Evolutionary conservation across 306 rosid species (phyloP).

Genomic region (Senna tora): DNA sequence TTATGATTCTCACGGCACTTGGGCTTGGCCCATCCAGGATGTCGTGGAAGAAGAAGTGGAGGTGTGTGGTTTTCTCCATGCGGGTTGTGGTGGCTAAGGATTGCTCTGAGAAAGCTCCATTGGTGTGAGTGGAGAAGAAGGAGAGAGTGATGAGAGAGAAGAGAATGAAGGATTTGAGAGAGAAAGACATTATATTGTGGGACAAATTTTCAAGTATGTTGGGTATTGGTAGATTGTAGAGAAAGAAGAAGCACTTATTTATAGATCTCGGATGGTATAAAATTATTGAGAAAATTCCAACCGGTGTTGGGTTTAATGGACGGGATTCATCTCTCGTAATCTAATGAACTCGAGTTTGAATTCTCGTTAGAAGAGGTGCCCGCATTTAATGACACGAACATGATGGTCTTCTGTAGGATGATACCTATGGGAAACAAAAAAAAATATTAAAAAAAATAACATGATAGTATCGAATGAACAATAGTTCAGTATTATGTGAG

Average conservation of each 20-base stretch:
- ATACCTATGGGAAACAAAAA: too few relatives aligned
- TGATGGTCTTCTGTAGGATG: too few relatives aligned
- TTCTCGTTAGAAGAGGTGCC: too few relatives aligned
- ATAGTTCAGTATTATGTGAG: too few relatives aligned
- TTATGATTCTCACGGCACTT: slow-evolving; percentile 33
- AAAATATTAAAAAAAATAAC: too few relatives aligned
- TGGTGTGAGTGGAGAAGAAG: background rate
- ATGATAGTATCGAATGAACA: too few relatives aligned
- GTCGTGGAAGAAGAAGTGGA: slow-evolving; percentile 61
- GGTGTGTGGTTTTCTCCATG: slow-evolving; percentile 44
- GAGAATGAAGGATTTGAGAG: background rate
- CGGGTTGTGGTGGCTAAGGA: slow-evolving; percentile 8
- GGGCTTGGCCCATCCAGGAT: slow-evolving; percentile 40
- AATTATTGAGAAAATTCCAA: too few relatives aligned
- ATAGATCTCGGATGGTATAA: background rate
- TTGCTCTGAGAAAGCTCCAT: slow-evolving; percentile 31
- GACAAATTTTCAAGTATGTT: background rate
- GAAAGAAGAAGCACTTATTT: background rate
- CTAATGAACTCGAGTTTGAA: too few relatives aligned
- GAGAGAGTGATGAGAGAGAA: slow-evolving; percentile 18
- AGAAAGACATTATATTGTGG: slow-evolving; percentile 29
- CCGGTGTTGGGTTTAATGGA: too few relatives aligned
- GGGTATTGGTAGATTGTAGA: background rate
- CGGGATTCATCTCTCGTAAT: too few relatives aligned
- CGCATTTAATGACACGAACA: too few relatives aligned